Evolutionary conservation across 345 rosid species (phyloP), one percentile per base, ranked within the genome.

Genomic region (Moricandia moricandioides): DNA sequence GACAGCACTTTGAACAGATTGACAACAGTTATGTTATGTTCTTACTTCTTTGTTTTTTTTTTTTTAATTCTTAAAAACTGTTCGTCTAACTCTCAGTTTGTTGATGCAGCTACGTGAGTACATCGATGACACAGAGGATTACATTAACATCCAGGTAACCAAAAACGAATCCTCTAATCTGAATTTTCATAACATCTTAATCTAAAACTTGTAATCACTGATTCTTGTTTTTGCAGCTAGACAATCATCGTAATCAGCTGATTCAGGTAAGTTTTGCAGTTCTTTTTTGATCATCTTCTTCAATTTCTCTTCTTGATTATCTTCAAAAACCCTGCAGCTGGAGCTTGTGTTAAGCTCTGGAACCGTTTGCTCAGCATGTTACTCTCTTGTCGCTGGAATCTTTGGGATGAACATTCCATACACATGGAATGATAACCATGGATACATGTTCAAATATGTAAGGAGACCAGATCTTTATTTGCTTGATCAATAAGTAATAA

Each of bases 341-440:
- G 97, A 92, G 76, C 92, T 92, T 21, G 83, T 88, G 69, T 73
- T 92, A 60, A 92, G 92, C 71, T 80, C 97, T 4, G 94, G 88
- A 74, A 92, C 96, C 0, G 92, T 92, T 11, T 82, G 83, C 69
- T 47, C 85, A 70, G 77, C 93, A 56, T 71, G 88, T 45, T 90
- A 80, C 74, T 87, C 99, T 52, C 82, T 95, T 84, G 89, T 92
- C 29, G 86, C 93, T 54, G 98, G 77, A 55, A 88, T 92, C 75
- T 96, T 92, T 62, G 99, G 99, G 67, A 84, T 96, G 98, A 96
- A 96, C 82, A 90, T 96, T 75, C 99, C 97, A 7, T 96, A 87
- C 72, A 74, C 87, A 6, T 96, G 98, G 99, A 96, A 88, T 51
- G 61, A 83, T 0, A 0, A 69, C 71, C 90, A 95, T 66, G 93